Evolutionary conservation across 306 rosid genomes (phyloP), one percentile per base, ranked within the genome.

Genomic region (Begonia loranthoides): DNA sequence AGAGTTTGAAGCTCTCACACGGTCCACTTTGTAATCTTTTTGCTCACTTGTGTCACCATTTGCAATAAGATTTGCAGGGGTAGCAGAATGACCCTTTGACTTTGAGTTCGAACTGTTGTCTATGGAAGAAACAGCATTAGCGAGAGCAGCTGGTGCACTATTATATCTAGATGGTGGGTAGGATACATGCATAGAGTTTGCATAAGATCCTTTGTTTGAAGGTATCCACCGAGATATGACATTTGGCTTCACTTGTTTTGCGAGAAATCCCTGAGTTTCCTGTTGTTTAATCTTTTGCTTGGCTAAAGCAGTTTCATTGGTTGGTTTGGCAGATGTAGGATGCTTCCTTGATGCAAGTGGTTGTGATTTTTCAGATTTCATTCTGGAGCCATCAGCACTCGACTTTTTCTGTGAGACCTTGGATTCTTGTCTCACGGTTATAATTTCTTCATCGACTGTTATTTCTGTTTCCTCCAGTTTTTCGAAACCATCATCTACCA

Each of bases 221-320:
- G 99, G 84, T 65, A 76, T 74, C 95, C 95, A 90, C 81, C 78
- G 74, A 51, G 88, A 69, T 55, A 64, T 57, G 16, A 85, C 82
- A 71, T 60, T 76, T 34, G 96, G 73, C 72, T 83, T 92, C 47
- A 93, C 82, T 66, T 66, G 63, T 73, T 80, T 89, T 63, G 70
- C 73, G 46, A 64, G 70, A 63, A 73, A 60, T 48, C 74, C 74
- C 64, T 64, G 79, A 52, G 73, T 51, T 59, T 89, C 95, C 65
- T 60, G 90, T 68, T 70, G 83, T 65, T 85, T 85, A 56, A 51
- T 57, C 77, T 74, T 82, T 67, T 57, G 87, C 64, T 86, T 82
- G 41, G 71, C 63, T 54, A 69, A 40, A 50, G 41, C 4, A 65
- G 72, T 47, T 56, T 85, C 87, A 55, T 69, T 73, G 1, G 59